phyloP scores from a whole-genome alignment of 2,329 filamentous ascomycete genomes.

The Metarhizium brunneum region DNA sequence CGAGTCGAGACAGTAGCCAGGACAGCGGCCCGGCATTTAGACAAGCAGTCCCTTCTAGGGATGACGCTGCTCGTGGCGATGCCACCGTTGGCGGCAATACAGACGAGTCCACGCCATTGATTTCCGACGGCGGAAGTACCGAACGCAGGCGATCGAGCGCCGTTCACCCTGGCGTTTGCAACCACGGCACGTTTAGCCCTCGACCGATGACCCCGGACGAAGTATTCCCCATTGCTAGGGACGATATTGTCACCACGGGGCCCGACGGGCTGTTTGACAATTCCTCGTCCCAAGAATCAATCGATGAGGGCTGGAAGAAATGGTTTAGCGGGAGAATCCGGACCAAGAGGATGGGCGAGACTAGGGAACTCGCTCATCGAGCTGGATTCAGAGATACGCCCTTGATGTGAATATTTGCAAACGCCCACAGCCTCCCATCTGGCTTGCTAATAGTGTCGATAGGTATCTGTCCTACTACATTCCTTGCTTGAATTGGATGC shows the following conservation, averaged over 20 bases:
- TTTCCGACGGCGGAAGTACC: constrained; percentile 16
- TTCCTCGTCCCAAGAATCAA: constrained; percentile 26
- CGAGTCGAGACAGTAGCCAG: constrained; percentile 12
- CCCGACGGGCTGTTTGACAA: constrained; percentile 27
- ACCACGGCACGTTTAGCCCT: constrained; percentile 71
- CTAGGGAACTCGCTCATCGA: constrained; percentile 59
- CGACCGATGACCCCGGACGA: constrained; percentile 42
- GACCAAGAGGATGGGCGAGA: constrained; percentile 63
- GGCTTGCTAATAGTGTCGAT: constrained; percentile 11
- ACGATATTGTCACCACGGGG: constrained; percentile 22
- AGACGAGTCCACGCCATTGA: constrained; percentile 43
- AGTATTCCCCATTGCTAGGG: constrained; percentile 22
- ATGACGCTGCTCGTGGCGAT: constrained; percentile 9
- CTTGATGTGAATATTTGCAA: constrained; percentile 53
- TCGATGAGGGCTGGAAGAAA: constrained; percentile 36
- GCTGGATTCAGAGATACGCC: constrained; percentile 66
- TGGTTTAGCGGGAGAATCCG: constrained; percentile 42
- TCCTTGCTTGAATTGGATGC: constrained; percentile 83
- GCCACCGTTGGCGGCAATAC: constrained; percentile 4
- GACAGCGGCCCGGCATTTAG: constrained; percentile 9
- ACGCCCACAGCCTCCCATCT: background rate
- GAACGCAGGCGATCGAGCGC: constrained; percentile 9
- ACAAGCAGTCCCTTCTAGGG: constrained; percentile 3
- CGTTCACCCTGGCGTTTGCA: constrained; percentile 39
- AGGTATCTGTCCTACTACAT: constrained; percentile 92